Evolutionary conservation across 768 basidiomycete species (phyloP).

Genomic region (Tremella yokohamensis): DNA sequence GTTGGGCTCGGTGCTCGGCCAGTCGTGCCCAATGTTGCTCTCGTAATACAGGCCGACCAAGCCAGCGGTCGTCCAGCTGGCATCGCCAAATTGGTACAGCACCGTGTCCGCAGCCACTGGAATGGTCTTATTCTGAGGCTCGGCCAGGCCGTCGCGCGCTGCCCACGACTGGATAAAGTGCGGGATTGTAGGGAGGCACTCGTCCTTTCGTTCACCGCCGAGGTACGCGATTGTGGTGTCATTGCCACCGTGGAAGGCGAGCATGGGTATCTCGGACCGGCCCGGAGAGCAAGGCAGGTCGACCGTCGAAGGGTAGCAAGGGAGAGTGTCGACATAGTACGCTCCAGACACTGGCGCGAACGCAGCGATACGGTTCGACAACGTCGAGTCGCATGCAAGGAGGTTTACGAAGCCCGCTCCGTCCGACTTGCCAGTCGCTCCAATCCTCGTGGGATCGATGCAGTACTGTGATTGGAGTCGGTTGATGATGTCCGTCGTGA

Average conservation of each 20-base stretch:
- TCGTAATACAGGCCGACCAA: constrained; percentile 25
- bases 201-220: constrained; percentile 11
- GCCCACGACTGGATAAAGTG: constrained; percentile 35
- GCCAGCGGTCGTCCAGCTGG: constrained; percentile 19
- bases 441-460: constrained; percentile 25
- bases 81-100: constrained; percentile 4
- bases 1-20: constrained; percentile 35
- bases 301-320: constrained; percentile 25
- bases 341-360: constrained; percentile 36
- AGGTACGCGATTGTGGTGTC: constrained; percentile 34
- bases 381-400: constrained; percentile 25
- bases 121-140: constrained; percentile 20
- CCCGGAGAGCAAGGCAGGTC: constrained; percentile 3
- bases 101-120: background rate
- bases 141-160: constrained; percentile 29
- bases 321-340: constrained; percentile 29
- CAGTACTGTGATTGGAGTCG: constrained; percentile 27
- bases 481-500: constrained; percentile 30
- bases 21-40: constrained; percentile 32
- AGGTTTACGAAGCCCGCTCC: constrained; percentile 40
- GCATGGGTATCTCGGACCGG: constrained; percentile 15
- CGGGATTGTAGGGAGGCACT: background rate
- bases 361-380: constrained; percentile 36
- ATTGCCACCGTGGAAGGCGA: constrained; percentile 31
- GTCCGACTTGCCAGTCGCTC: constrained; percentile 40